Evolutionary conservation across 2,329 filamentous ascomycete species (phyloP), one percentile per base, ranked within the genome.

Genomic region (Cladosporium oxysporum): DNA sequence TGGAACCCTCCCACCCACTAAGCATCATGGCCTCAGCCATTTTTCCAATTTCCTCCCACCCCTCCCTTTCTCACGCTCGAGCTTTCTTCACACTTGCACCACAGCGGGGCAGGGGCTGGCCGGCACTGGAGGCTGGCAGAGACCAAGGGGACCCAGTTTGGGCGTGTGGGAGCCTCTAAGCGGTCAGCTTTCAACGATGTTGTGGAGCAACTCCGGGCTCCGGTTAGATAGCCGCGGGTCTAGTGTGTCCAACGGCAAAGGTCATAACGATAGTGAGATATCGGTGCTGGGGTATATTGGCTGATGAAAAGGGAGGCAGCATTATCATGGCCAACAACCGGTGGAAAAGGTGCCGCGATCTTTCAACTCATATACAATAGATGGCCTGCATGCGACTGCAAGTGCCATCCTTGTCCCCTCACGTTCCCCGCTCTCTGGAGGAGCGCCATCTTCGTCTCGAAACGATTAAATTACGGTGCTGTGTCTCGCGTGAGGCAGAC

Each of bases 1-100:
- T 63, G 12, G 47, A 53, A 6, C 31, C 47, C 10, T 33, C 33
- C 47, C 29, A 53, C 28, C 44, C 60, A 14, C 58, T 6, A 21
- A 53, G 29, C 50, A 57, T 44, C 6, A 63, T 44, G 21, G 31
- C 50, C 23, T 33, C 60, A 33, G 29, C 61, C 61, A 63, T 63
- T 33, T 57, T 62, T 61, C n/a, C 16, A 33, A 55, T 21, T 55
- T 33, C 52, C n/a, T 21, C 29, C 52, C 28, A 33, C 52, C 52
- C 52, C 28, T 55, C 52, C 52, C 52, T 31, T 55, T 55, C 52
- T 21, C 52, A 55, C 8, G 52, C 52, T 55, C 52, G 52, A 55
- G 52, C 52, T 31, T 31, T 55, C 52, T 55, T 55, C 52, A 55
- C 28, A 55, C 28, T 55, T 31, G 52, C 52, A 33, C 28, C 52